These are phyloP conservation scores for Colletotrichum trifolii DNA, from an alignment of 2,329 filamentous ascomycete genomes.

Conservation along the genomic window DNA sequence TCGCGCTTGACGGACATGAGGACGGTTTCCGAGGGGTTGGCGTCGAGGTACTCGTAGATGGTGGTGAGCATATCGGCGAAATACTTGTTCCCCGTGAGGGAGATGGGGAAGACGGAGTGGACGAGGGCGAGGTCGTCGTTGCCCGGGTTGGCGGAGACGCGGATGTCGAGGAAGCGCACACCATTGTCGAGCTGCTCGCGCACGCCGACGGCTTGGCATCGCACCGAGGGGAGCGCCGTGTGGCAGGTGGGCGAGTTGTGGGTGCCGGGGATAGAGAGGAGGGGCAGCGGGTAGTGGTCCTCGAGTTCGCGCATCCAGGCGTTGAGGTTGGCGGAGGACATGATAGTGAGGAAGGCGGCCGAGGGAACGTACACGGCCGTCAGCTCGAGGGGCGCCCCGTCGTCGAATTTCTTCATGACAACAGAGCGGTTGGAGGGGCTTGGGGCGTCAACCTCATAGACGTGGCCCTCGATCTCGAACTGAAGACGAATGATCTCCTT, in stretches of 20 bases:
- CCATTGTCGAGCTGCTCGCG: constrained; percentile 86
- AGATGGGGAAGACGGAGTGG: constrained; percentile 89
- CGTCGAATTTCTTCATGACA: constrained; percentile 67
- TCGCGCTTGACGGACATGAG: constrained; percentile 93
- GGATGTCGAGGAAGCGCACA: constrained; percentile 93
- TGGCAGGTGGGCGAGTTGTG: constrained; percentile 93
- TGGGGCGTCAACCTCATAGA: constrained; percentile 79
- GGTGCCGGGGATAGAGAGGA: constrained; percentile 91
- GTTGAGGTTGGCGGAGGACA: constrained; percentile 75
- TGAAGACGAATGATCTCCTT: constrained; percentile 79
- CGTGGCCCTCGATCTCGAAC: constrained; percentile 72
- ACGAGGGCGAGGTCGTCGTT: constrained; percentile 82
- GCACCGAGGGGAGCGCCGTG: constrained; percentile 87
- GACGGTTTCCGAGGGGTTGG: constrained; percentile 83
- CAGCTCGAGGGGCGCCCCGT: constrained; percentile 63
- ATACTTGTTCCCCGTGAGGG: constrained; percentile 83
- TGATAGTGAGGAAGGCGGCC: constrained; percentile 69
- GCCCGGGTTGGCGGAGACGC: constrained; percentile 68
- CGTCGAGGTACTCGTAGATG: constrained; percentile 79
- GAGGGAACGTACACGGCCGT: constrained; percentile 74
- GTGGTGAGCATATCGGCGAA: constrained; percentile 78
- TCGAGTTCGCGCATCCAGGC: constrained; percentile 85
- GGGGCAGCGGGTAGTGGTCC: constrained; percentile 78
- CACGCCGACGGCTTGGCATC: constrained; percentile 87
- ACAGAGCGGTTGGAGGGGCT: constrained; percentile 69